Percentiles rank a stretch among this genome's conserved stretches.
These are phyloP conservation scores for Tolypocladium pustulatum DNA, from an alignment of 2,329 filamentous ascomycete species.

Conservation along the genomic window DNA sequence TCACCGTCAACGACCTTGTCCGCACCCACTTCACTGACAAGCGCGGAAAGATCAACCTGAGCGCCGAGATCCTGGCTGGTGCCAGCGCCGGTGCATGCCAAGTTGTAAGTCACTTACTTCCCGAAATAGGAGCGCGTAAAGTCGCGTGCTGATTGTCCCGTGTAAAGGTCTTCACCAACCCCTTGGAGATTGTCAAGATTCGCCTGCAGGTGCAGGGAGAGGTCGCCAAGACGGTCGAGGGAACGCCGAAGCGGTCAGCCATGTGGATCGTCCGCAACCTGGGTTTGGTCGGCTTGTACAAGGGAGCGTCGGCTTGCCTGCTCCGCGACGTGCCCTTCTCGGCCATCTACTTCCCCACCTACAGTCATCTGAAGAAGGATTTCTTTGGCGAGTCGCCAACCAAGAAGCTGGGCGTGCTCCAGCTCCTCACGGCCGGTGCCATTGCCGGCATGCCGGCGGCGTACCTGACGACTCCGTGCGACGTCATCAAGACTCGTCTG, in stretches of 20 bases:
- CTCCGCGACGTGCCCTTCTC: slow-evolving; percentile 96
- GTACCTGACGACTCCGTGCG: slow-evolving; percentile 93
- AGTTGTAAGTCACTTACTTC: slow-evolving; percentile 54
- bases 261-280: slow-evolving; percentile 97
- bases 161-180: slow-evolving; percentile 82
- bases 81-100: slow-evolving; percentile 86
- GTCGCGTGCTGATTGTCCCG: neutral
- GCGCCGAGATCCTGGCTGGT: slow-evolving; percentile 75
- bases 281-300: slow-evolving; percentile 89
- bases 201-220: slow-evolving; percentile 95
- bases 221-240: slow-evolving; percentile 76
- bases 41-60: slow-evolving; percentile 60
- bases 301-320: slow-evolving; percentile 88
- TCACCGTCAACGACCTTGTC: slow-evolving; percentile 94
- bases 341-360: slow-evolving; percentile 96
- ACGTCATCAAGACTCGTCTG: slow-evolving; percentile 97
- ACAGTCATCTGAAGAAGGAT: slow-evolving; percentile 88
- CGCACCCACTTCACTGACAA: slow-evolving; percentile 66
- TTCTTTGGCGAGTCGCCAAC: slow-evolving; percentile 81
- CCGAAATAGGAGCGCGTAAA: neutral
- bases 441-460: slow-evolving; percentile 88
- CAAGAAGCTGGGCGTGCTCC: slow-evolving; percentile 81
- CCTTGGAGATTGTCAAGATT: slow-evolving; percentile 98
- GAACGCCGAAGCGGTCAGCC: slow-evolving; percentile 76
- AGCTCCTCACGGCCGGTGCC: slow-evolving; percentile 87